Evolutionary conservation across 371 early-diverging fungal genomes (phyloP).

Genomic region (Mortierella sp.): DNA sequence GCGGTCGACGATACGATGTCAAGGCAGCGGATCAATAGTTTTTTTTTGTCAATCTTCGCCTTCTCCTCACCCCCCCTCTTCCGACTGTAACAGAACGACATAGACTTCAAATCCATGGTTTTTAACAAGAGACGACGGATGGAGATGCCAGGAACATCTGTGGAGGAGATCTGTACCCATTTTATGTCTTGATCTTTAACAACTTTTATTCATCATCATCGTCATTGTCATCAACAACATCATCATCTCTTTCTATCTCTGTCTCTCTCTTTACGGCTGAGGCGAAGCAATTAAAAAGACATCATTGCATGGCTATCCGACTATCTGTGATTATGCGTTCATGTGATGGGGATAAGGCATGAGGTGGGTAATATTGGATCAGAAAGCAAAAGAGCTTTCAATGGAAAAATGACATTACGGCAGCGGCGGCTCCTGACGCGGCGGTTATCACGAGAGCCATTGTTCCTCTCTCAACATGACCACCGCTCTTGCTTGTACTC

Average conservation of each 20-base stretch:
- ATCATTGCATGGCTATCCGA: background rate
- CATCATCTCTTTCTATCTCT: background rate
- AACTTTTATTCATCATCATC: background rate
- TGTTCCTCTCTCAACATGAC: background rate
- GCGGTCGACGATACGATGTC: constrained; percentile 88
- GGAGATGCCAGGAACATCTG: background rate
- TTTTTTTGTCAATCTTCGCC: no score
- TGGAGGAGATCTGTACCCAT: no score
- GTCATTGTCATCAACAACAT: background rate
- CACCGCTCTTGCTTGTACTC: background rate
- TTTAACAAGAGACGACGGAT: background rate
- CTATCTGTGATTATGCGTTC: no score
- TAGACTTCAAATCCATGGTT: background rate
- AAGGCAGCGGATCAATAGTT: constrained; percentile 35
- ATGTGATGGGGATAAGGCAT: no score
- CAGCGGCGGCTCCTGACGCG: background rate
- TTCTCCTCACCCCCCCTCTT: no score
- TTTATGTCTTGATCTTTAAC: no score
- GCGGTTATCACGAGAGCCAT: constrained; percentile 4
- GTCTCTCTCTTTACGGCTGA: no score
- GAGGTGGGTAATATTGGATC: no score
- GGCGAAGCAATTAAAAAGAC: background rate
- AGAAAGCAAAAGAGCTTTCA: background rate
- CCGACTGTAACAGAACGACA: background rate
- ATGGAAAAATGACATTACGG: background rate